Evolutionary conservation across 2,329 filamentous ascomycete species (phyloP), one percentile per base, ranked within the genome.

Genomic region (Stagonosporopsis tanaceti): DNA sequence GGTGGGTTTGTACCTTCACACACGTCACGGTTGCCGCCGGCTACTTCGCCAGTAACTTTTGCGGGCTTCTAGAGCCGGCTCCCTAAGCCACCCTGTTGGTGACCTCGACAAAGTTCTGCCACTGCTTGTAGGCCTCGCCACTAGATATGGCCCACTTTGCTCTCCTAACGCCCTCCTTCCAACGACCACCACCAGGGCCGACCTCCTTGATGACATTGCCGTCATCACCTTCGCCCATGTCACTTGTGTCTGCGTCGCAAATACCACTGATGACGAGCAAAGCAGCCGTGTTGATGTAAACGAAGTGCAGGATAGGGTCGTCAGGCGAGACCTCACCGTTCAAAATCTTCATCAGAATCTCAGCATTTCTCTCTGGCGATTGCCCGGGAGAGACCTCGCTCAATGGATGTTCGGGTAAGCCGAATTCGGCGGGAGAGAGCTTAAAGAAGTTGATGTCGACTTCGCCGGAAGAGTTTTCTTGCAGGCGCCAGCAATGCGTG

Each of bases 131-230:
- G n/a, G 94, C 92, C 74, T 89, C 87, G 44, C 94, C 93, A 75
- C 92, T 97, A 77, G 88, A 86, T 45, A 99, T 85, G 11, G 92
- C 92, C 91, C 92, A 96, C 68, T 89, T 87, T 15, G 95, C 95
- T 73, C 92, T 85, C 67, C 94, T 83, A 14, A 97, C 86, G 50
- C 94, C 95, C 74, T 97, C 94, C 80, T 96, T 99, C 95, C 95
- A 99, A 70, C 94, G 85, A 55, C 91, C 87, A 14, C 91, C 91
- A 11, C 90, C 93, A 5, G 93, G 93, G 0, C 95, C 94, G 45
- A 89, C 83, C 74, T 98, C 93, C 15, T 80, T 86, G 61, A 96
- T 85, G 44, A 97, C 92, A 39, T 88, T 83, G 0, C 92, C 91
- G 68, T 94, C 90, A 68, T 96, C 92, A 1, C 89, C 91, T 44